Evolutionary conservation across 345 rosid genomes (phyloP).

Genomic region (Hypericum perforatum): DNA sequence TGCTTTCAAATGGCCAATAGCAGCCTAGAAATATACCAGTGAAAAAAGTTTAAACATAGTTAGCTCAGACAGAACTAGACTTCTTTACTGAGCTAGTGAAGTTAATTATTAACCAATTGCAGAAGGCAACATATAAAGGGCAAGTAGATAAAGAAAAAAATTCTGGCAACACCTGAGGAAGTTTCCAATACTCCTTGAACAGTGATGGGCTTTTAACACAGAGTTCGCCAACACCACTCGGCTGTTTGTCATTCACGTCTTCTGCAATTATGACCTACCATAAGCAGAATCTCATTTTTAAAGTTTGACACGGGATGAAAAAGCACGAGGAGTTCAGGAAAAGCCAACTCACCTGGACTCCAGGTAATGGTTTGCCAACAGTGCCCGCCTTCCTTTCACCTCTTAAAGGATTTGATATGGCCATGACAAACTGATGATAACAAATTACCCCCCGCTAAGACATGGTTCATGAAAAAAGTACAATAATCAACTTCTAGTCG

Average conservation of each 20-base stretch:
- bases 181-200: constrained; percentile 95
- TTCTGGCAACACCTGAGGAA: constrained; percentile 50
- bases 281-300: constrained; percentile 1
- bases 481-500: not conserved
- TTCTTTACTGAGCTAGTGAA: no score
- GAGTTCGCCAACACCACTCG: constrained; percentile 64
- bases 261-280: constrained; percentile 58
- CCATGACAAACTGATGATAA: constrained; percentile 74
- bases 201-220: constrained; percentile 86
- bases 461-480: not conserved
- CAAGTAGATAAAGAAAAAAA: not conserved
- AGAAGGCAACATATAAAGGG: not conserved
- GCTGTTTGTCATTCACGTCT: constrained; percentile 41
- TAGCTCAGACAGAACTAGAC: no score
- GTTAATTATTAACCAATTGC: not conserved
- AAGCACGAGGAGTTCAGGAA: not conserved
- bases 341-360: constrained; percentile 63
- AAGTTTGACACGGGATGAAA: not conserved
- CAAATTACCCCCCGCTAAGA: not conserved
- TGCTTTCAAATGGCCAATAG: no score
- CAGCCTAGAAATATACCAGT: no score
- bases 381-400: constrained; percentile 84
- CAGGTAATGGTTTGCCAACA: constrained; percentile 92
- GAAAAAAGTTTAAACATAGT: no score
- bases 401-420: constrained; percentile 76